A percentile compares a stretch with the other conserved stretches of the same genome.
Conservation (phyloP, 228 moss, liverwort and hornwort species). For the Sphagnum magellanicum region DNA sequence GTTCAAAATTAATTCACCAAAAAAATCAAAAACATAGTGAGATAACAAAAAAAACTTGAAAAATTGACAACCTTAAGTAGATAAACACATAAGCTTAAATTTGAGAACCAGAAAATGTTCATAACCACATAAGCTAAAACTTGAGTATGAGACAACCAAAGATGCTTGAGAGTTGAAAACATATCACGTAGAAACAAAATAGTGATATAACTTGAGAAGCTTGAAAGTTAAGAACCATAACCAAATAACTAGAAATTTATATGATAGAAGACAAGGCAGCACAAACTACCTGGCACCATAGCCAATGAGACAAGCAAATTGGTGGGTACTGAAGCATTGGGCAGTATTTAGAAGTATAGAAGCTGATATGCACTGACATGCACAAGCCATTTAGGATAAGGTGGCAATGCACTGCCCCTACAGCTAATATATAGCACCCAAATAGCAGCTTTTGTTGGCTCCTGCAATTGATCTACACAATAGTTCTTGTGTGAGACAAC, state of each 20-base stretch:
- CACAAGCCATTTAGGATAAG: slow-evolving; percentile 92
- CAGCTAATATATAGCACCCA: slow-evolving; percentile 80
- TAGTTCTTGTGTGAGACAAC: background rate
- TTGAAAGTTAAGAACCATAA: too few species aligned
- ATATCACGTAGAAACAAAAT: too few species aligned
- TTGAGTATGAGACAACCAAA: too few species aligned
- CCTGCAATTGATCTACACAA: slow-evolving; percentile 21
- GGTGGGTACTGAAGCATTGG: slow-evolving; percentile 98
- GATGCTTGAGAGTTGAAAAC: too few species aligned
- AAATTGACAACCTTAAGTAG: too few species aligned
- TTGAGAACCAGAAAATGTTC: too few species aligned
- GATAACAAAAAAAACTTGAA: too few species aligned
- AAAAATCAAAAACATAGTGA: too few species aligned
- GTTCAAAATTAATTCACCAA: too few species aligned
- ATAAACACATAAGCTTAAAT: too few species aligned
- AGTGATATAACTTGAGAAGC: too few species aligned
- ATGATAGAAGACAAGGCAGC: background rate
- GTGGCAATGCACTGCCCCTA: slow-evolving; percentile 98
- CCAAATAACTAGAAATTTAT: background rate
- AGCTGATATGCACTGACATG: slow-evolving; percentile 52
- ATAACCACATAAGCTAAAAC: too few species aligned
- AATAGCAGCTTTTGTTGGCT: slow-evolving; percentile 71
- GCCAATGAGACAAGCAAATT: slow-evolving; percentile 91
- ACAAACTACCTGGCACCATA: slow-evolving; percentile 78
- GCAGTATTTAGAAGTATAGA: slow-evolving; percentile 81